These are phyloP conservation scores for Ceratocystis cubensis DNA, from an alignment of 2,329 filamentous ascomycete species.

Conservation along the genomic window DNA sequence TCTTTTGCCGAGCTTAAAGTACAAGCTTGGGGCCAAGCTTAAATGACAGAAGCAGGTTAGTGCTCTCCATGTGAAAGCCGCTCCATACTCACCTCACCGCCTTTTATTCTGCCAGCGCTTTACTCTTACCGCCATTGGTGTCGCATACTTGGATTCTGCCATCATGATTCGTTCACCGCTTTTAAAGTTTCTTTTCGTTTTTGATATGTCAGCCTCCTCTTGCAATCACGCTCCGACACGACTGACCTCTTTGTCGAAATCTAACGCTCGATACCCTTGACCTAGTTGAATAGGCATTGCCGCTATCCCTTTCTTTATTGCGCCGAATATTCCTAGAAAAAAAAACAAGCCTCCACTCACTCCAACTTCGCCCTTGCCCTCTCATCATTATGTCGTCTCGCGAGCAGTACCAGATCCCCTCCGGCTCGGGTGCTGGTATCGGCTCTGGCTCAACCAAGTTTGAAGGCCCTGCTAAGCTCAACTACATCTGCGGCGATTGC, in stretches of 20 bases:
- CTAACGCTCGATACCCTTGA: background rate
- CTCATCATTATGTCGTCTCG: constrained; percentile 40
- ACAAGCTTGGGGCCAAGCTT: background rate
- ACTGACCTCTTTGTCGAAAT: background rate
- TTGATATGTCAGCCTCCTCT: background rate
- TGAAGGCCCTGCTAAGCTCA: constrained; percentile 32
- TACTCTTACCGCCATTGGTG: background rate
- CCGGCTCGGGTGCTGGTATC: constrained; percentile 34
- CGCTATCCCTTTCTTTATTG: too few species aligned
- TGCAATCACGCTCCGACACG: background rate
- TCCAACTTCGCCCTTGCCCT: background rate
- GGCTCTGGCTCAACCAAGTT: constrained; percentile 30
- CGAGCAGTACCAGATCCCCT: constrained; percentile 66
- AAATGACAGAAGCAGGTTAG: background rate
- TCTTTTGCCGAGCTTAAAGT: background rate
- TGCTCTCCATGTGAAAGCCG: background rate
- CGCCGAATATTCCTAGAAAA: background rate
- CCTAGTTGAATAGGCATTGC: background rate
- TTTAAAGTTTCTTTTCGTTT: constrained; percentile 5
- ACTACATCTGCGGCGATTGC: constrained; percentile 36
- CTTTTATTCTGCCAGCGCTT: background rate
- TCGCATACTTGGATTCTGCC: background rate
- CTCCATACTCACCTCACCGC: background rate
- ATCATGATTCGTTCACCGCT: background rate
- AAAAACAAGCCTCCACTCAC: background rate